Base-by-base conservation (phyloP, 768 basidiomycete species). In the Hortiboletus flavorubellus region DNA sequence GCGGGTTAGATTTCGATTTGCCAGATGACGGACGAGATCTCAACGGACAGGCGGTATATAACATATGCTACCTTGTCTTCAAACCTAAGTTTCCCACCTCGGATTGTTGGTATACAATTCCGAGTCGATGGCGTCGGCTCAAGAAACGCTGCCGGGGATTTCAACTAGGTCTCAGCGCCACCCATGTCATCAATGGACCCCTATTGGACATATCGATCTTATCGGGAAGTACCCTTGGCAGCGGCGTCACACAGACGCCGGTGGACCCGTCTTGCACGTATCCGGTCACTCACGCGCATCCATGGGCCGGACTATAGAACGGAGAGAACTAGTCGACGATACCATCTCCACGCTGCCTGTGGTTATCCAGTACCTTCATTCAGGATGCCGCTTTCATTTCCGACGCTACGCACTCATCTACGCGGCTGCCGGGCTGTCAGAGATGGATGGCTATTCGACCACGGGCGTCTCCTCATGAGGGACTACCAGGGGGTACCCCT, bases 341-440 rank as follows among this genome's bases (percentile, higher is more conserved):
- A 38, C 35, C 23, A 38, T 26, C 26, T 40, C 11, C 51, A 46
- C 16, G 40, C 46, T 35, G 18, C 39, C 33, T 38, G 40, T 49
- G 23, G 31, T 55, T 38, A 44, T 53, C 40, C 44, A 45, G 16
- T 18, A 45, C 39, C 40, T 37, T 54, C 45, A 35, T 39, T 40
- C 51, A 54, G 23, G 23, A 44, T 38, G 37, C 43, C 26, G 21
- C 37, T 52, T 64, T 65, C 55, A 68, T 68, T 46, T 65, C 66
- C 63, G 66, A 52, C n/a, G 15, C 40, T 54, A 42, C 49, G 51
- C 46, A 56, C 18, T 2, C 38, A 38, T 38, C 49, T 53, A 26
- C 18, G 23, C 41, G 39, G 52, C 55, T 12, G 40, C 42, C 34
- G 51, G 43, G 30, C 57, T 14, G 40, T 45, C 54, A 50, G 29